These are phyloP conservation scores for Erodium moschatum DNA, from an alignment of 441 rosid species.

Conservation along the genomic window DNA sequence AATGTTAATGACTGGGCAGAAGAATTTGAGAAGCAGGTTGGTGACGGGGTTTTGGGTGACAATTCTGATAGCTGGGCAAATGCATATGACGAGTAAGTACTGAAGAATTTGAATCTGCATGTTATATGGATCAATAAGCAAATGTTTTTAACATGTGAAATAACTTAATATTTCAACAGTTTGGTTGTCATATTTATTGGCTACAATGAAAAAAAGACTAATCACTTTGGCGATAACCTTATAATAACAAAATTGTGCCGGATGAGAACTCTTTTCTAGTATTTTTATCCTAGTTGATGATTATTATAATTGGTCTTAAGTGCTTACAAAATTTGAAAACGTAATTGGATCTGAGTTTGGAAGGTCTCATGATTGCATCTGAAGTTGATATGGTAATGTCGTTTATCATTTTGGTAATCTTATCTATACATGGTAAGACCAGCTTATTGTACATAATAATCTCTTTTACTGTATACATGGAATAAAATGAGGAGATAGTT, in stretches of 20 bases:
- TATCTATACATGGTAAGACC: background rate
- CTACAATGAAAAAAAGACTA: background rate
- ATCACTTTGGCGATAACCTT: background rate
- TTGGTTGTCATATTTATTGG: background rate
- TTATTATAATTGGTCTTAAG: background rate
- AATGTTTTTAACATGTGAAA: background rate
- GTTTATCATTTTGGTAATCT: background rate
- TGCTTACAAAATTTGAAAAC: background rate
- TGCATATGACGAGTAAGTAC: constrained; percentile 88
- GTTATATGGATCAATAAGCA: constrained; percentile 4
- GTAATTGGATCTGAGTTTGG: background rate
- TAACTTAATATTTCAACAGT: background rate
- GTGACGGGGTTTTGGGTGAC: constrained; percentile 58
- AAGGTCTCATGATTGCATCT: background rate
- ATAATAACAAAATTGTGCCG: background rate
- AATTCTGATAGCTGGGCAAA: constrained; percentile 76
- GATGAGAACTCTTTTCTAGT: background rate
- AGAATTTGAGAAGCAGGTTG: constrained; percentile 69
- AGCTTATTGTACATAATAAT: background rate
- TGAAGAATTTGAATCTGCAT: constrained; percentile 7
- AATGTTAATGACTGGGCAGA: constrained; percentile 84
- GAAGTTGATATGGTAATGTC: background rate
- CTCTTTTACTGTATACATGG: background rate
- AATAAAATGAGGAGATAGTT: background rate
- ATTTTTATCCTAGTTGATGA: background rate